These are phyloP conservation scores for Psilocybe sp. DNA, from an alignment of 768 basidiomycete species.

Conservation along the genomic window DNA sequence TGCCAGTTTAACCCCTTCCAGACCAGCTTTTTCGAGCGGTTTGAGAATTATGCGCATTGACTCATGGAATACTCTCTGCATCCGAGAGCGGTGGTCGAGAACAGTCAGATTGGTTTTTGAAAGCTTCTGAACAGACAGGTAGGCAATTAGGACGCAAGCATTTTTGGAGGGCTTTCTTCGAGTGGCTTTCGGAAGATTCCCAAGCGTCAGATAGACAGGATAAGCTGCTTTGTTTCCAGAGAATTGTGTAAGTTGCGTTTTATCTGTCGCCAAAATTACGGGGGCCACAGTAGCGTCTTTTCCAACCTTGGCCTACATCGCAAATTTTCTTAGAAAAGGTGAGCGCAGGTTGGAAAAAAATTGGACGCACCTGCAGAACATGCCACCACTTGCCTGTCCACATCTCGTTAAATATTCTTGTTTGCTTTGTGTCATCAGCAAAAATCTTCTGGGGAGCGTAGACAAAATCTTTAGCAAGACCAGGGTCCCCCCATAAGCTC, in stretches of 20 bases:
- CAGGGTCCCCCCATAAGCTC: conserved; percentile 26
- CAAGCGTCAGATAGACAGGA: conserved; percentile 42
- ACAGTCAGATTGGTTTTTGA: conserved; percentile 10
- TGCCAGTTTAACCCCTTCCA: conserved; percentile 27
- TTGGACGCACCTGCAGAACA: conserved; percentile 26
- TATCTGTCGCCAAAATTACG: conserved; percentile 32
- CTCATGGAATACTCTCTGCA: conserved; percentile 32
- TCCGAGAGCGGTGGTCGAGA: not conserved
- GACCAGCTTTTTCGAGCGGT: conserved; percentile 19
- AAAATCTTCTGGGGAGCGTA: conserved; percentile 26
- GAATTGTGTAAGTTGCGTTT: conserved; percentile 33
- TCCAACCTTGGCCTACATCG: conserved; percentile 7
- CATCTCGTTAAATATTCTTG: conserved; percentile 29
- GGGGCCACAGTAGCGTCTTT: conserved; percentile 27
- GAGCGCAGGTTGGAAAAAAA: not conserved
- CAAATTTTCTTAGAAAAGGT: not conserved
- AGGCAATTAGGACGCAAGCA: conserved; percentile 33
- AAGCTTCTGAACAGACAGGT: conserved; percentile 33
- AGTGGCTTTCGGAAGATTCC: conserved; percentile 31
- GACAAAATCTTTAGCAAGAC: conserved; percentile 9
- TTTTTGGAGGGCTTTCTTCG: conserved; percentile 26
- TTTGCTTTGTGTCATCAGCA: conserved; percentile 4
- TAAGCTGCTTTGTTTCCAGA: conserved; percentile 35
- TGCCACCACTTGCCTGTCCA: conserved; percentile 35
- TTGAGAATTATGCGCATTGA: conserved; percentile 30